phyloP scores from a whole-genome alignment of 257 asterid species.

The Solanum neorickii region DNA sequence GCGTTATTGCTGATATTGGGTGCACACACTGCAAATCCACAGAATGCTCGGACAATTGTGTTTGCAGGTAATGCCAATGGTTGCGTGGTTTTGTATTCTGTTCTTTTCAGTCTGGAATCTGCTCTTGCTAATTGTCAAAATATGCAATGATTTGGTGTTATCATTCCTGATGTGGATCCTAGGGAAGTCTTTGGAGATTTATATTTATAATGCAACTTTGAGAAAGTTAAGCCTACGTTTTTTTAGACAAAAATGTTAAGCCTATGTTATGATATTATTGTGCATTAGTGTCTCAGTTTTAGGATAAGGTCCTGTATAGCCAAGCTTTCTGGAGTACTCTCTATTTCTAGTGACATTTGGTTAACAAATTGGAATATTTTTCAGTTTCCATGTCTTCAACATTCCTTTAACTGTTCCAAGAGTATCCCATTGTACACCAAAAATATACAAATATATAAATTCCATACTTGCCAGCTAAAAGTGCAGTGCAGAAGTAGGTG shows the following conservation, averaged over 20 bases:
- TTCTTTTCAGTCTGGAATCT: background rate
- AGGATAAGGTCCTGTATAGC: background rate
- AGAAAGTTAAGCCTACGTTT: background rate
- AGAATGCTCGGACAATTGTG: constrained; percentile 62
- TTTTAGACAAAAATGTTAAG: background rate
- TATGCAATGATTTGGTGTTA: background rate
- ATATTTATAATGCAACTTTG: background rate
- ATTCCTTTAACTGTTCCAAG: background rate
- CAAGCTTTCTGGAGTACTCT: background rate
- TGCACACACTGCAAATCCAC: constrained; percentile 65
- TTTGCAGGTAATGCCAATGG: constrained; percentile 57
- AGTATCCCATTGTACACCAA: background rate
- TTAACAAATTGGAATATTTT: background rate
- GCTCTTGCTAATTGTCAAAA: background rate
- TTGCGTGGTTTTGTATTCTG: background rate
- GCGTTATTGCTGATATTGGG: constrained; percentile 53
- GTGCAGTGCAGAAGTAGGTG: background rate
- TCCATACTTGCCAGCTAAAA: background rate
- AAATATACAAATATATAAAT: background rate
- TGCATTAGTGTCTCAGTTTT: background rate
- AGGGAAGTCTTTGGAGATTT: background rate
- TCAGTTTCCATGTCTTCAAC: background rate
- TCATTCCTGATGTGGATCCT: background rate
- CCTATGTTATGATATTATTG: background rate
- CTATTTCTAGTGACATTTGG: background rate